phyloP scores from a whole-genome alignment of 2,329 filamentous ascomycete genomes.

The Sarocladium oryzae region DNA sequence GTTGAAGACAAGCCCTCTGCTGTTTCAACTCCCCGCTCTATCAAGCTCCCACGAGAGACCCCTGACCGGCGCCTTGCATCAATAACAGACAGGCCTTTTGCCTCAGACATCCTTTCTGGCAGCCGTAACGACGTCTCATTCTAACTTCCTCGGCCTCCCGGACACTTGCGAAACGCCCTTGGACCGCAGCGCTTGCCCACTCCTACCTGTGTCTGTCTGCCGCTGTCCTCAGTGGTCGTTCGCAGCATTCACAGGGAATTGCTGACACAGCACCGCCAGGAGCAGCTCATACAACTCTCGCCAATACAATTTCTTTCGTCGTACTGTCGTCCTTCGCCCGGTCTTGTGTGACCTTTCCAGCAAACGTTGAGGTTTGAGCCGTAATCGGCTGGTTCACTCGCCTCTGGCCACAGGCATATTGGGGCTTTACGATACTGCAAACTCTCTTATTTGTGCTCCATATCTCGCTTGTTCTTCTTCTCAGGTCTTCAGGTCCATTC shows the following conservation, averaged over 20 bases:
- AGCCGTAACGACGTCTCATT: not conserved
- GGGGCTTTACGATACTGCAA: not conserved
- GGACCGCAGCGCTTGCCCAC: not conserved
- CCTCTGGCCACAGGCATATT: not conserved
- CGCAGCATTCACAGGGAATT: not conserved
- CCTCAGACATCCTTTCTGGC: not conserved
- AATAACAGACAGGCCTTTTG: not conserved
- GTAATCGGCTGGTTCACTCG: not conserved
- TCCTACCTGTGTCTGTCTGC: not conserved
- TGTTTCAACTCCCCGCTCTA: slow-evolving; percentile 8
- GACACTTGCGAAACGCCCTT: not conserved
- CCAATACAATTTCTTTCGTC: not conserved
- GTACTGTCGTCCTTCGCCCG: no score
- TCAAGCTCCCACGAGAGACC: not conserved
- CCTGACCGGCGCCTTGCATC: slow-evolving; percentile 6
- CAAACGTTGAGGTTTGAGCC: not conserved
- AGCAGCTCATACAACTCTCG: not conserved
- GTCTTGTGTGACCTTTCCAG: not conserved
- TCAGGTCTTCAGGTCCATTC: not conserved
- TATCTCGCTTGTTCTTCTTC: slow-evolving; percentile 7
- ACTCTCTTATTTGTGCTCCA: not conserved
- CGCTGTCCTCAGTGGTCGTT: not conserved
- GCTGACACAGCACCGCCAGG: not conserved
- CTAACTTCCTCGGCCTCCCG: not conserved
- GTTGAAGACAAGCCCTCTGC: not conserved